Base-by-base conservation (phyloP, 2,329 filamentous ascomycete genomes). In the Colletotrichum euphorbiae region DNA sequence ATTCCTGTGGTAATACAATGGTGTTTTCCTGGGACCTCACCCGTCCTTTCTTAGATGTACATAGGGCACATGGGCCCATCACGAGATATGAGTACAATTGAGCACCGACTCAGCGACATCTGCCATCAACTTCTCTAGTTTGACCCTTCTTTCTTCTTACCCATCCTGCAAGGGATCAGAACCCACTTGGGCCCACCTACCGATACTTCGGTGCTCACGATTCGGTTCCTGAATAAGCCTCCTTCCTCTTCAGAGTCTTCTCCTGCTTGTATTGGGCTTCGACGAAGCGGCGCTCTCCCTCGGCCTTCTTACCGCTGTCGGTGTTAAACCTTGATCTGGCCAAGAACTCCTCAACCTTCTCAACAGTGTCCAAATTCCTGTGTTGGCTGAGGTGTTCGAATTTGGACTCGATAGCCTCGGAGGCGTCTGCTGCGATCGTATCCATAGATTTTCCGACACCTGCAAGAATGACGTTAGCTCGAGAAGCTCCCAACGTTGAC, bases 281-380 rank as follows among this genome's bases (percentile, higher is more conserved):
- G 6, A 69, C 46, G 19, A 69, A 69, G 21, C 66, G 66, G 19
- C 66, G 61, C 42, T 66, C 54, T 8, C 62, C 66, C 43, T 66
- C 66, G 4, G 54, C 62, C 9, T 42, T 54, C 36, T 60, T 69
- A 17, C 48, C 62, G 28, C 66, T 69, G 42, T 69, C 62, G 33
- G 40, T 55, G 17, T 76, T 81, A 73, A 84, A 84, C 63, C 83
- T 83, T 74, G 87, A 82, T 65, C 78, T 82, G 62, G 82, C 84
- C 61, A 91, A 79, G 40, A 89, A 75, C 74, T 90, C 85, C 74
- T 88, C 83, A 21, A 89, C 82, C 75, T 87, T 85, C 69, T 87
- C 82, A 6, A 85, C 80, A 6, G 83, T 85, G 40, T 83, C 82
- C 13, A 83, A 74, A 17, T 80, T 79, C 75, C 83, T 84, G 70